Conservation (phyloP, 2,329 filamentous ascomycete genomes). For the Cadophora gregata region DNA sequence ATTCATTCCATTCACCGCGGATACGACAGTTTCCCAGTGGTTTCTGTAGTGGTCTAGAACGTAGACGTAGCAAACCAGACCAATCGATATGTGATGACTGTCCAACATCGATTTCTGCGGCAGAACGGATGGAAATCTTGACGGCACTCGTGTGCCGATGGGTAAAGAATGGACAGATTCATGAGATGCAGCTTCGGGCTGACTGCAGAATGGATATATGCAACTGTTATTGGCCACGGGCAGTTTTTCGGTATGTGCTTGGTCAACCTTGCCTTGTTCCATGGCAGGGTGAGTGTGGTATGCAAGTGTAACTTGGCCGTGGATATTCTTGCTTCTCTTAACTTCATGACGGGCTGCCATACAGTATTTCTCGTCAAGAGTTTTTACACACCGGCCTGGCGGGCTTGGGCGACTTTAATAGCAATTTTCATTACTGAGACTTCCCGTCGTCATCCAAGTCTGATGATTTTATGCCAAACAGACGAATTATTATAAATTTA, state of each 20-base stretch:
- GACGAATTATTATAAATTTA: background rate
- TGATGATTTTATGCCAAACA: background rate
- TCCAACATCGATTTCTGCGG: background rate
- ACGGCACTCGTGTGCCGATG: constrained; percentile 12
- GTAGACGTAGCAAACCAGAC: no score
- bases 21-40: background rate
- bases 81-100: background rate
- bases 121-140: background rate
- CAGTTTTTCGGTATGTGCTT: background rate
- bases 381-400: background rate
- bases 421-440: constrained; percentile 1
- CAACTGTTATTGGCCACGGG: background rate
- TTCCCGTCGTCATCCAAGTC: background rate
- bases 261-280: background rate
- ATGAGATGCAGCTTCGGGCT: constrained; percentile 11
- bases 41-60: background rate
- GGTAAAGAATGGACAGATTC: constrained; percentile 7
- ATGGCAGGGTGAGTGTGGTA: background rate
- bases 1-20: background rate
- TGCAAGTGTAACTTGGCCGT: background rate
- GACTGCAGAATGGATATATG: constrained; percentile 10
- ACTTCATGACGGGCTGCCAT: background rate
- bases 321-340: constrained; percentile 10
- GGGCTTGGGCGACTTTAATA: background rate
- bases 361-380: background rate